phyloP scores from a whole-genome alignment of 2,329 filamentous ascomycete genomes.

The Tolypocladium inflatum region DNA sequence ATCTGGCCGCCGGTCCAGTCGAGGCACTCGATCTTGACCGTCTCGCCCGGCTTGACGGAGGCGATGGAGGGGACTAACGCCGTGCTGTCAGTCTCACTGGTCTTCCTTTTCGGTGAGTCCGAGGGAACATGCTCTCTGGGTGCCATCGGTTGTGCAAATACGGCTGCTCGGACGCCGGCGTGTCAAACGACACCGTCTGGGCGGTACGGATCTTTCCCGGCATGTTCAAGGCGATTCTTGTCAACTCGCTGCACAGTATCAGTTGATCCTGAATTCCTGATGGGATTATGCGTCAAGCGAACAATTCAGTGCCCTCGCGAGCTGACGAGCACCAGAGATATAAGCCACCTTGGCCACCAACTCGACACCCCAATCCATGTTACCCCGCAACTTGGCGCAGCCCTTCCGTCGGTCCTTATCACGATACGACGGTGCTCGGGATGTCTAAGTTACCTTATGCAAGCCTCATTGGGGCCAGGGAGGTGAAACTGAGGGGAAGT shows the following conservation, averaged over 20 bases:
- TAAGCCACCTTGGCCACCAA: not conserved
- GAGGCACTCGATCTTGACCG: conserved; percentile 87
- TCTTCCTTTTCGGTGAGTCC: not conserved
- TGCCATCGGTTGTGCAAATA: conserved; percentile 84
- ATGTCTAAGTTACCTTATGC: not conserved
- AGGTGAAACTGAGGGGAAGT: not conserved
- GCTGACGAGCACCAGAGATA: too few species aligned
- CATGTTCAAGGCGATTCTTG: conserved; percentile 5
- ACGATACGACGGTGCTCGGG: not conserved
- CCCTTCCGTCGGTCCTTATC: not conserved
- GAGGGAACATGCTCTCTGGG: conserved; percentile 57
- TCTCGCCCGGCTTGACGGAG: conserved; percentile 72
- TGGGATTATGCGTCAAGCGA: not conserved
- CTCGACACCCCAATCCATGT: not conserved
- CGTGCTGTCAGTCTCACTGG: not conserved
- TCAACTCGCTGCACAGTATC: too few species aligned
- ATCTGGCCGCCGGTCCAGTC: conserved; percentile 85
- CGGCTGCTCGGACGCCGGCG: conserved; percentile 59
- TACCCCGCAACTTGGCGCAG: not conserved
- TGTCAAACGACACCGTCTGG: conserved; percentile 39
- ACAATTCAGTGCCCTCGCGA: not conserved
- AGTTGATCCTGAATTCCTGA: not conserved
- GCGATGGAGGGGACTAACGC: conserved; percentile 59
- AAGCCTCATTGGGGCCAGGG: not conserved
- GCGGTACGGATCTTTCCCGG: conserved; percentile 54